Base-by-base conservation (phyloP, 2,329 filamentous ascomycete species). In the Fusarium bulbicola region DNA sequence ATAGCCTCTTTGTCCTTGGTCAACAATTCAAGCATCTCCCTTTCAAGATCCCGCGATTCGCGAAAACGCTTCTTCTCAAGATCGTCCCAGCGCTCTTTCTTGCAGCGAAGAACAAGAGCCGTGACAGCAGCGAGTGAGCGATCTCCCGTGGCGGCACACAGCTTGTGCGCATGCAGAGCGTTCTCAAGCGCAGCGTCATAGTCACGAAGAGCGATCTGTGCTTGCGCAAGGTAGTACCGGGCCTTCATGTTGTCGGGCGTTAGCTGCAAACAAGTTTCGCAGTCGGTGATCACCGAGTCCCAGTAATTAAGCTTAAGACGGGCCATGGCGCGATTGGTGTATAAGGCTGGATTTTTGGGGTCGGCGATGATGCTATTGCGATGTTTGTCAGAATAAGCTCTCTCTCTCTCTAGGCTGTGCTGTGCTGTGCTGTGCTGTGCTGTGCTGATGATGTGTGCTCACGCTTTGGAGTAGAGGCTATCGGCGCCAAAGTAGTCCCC, bases 311-410 rank as follows among this genome's bases (percentile, higher is more conserved):
- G 88, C 82, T 92, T 93, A 66, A 96, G 86, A 45, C 95, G 90
- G 7, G 92, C 91, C 83, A 97, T 92, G 58, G 95, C 93, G 60
- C 95, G 93, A 83, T 98, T 98, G 43, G 94, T 95, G 83, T 95
- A 98, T 57, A 97, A 88, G 36, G 92, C 86, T 4, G 92, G 90
- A 79, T 97, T 96, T 62, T 86, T 88, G 8, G 93, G 88, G 82
- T 97, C 93, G 79, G 91, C 90, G 76, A 93, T 90, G 76, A 97
- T 95, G 45, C 92, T 94, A 74, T 36, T 43, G 32, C 26, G 63
- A 42, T 39, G n/a, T 47, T 20, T 45, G 70, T 68, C 56, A 72
- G 70, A 71, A 56, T 54, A 34, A 30, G 47, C 49, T 43, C 43
- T 16, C 45, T 39, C 43, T 26, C 13, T 62, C 18, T 42, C 18